Conservation (phyloP, 352 stramenopile species). For the Phytophthora europaea region DNA sequence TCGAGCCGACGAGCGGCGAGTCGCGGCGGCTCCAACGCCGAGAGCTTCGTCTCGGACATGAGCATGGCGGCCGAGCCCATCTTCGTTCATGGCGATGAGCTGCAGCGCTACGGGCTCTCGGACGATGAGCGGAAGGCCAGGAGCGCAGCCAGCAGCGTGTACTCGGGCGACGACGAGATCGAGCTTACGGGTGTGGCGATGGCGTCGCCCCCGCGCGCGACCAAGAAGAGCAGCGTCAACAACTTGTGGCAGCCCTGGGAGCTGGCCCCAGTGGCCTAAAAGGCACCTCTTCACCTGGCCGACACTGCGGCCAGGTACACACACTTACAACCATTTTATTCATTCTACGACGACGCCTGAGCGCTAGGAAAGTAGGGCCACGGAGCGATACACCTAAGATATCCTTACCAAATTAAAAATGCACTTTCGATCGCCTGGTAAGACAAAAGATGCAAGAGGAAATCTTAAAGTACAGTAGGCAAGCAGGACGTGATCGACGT, state of each 20-base stretch:
- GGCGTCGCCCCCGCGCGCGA: constrained; percentile 35
- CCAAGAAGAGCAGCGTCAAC: constrained; percentile 55
- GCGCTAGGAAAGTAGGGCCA: background rate
- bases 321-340: constrained; percentile 23
- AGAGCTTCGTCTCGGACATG: constrained; percentile 59
- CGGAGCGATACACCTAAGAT: background rate
- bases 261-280: constrained; percentile 58
- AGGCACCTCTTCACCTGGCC: constrained; percentile 12
- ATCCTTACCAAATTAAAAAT: background rate
- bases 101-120: constrained; percentile 39
- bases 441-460: background rate
- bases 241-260: constrained; percentile 85
- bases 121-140: constrained; percentile 57
- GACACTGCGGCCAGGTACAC: constrained; percentile 21
- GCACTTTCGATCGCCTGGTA: background rate
- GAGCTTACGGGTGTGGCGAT: constrained; percentile 74
- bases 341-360: background rate
- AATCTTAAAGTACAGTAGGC: background rate
- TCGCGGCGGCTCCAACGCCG: constrained; percentile 29
- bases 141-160: constrained; percentile 42
- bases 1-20: constrained; percentile 25
- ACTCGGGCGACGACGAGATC: constrained; percentile 70
- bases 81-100: constrained; percentile 46
- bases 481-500: background rate
- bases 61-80: constrained; percentile 47